A percentile compares a stretch with the other conserved stretches of the same genome.
Evolutionary conservation across 164 flowering plant species (phyloP).

Genomic region (Berberis thunbergii): DNA sequence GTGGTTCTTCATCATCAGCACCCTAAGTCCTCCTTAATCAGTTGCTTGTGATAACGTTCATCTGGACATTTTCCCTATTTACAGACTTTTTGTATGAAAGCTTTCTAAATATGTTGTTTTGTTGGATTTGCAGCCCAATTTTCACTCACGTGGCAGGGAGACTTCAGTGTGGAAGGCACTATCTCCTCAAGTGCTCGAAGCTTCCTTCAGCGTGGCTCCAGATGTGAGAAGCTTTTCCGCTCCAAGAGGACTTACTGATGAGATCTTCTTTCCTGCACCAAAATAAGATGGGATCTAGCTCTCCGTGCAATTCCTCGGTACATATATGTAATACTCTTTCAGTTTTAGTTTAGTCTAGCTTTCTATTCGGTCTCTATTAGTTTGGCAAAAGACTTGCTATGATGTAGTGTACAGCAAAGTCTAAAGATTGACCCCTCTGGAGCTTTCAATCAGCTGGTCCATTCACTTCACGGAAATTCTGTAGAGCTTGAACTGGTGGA

Average conservation of each 20-base stretch:
- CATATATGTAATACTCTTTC: not conserved
- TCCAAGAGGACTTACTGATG: not conserved
- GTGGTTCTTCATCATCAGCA: conserved; percentile 79
- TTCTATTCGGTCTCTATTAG: too few species aligned
- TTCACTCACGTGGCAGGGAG: conserved; percentile 70
- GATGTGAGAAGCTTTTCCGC: not conserved
- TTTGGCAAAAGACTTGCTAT: too few species aligned
- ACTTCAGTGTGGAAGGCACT: conserved; percentile 63
- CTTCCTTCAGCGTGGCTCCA: not conserved
- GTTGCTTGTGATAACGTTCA: not conserved
- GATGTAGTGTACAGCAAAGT: too few species aligned
- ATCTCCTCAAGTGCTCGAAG: conserved; percentile 45
- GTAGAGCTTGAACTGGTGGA: too few species aligned
- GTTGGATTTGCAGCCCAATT: conserved; percentile 40
- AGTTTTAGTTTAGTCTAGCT: not conserved
- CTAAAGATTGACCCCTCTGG: too few species aligned
- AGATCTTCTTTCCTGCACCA: not conserved
- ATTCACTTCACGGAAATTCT: too few species aligned
- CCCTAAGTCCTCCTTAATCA: conserved; percentile 48
- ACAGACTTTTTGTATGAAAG: not conserved
- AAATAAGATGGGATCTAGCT: not conserved
- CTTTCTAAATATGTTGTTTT: not conserved
- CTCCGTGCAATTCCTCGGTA: not conserved
- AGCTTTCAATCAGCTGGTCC: too few species aligned
- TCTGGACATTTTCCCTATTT: not conserved